Percentiles rank a stretch among this genome's conserved stretches.
Evolutionary conservation across 768 basidiomycete species (phyloP).

Genomic region (Tephrocybe rancida): DNA sequence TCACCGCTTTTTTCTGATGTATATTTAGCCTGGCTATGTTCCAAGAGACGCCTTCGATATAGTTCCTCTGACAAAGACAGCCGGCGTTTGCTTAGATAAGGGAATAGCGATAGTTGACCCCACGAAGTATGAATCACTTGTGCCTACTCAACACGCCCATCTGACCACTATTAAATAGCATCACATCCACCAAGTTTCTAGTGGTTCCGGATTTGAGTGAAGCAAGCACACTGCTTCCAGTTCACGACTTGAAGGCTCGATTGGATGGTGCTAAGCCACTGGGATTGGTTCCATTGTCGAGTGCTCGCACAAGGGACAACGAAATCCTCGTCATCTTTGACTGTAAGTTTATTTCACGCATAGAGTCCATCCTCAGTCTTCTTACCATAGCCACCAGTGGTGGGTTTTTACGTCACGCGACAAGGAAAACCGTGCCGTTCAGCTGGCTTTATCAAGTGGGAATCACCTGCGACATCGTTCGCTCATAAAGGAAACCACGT

Average conservation of each 20-base stretch:
- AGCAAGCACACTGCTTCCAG: constrained; percentile 37
- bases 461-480: constrained; percentile 65
- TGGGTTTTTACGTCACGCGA: constrained; percentile 78
- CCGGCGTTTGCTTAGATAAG: constrained; percentile 67
- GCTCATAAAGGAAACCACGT: constrained; percentile 63
- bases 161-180: constrained; percentile 26
- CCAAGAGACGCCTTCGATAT: constrained; percentile 72
- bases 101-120: constrained; percentile 71
- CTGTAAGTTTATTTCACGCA: constrained; percentile 44
- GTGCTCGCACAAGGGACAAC: constrained; percentile 29
- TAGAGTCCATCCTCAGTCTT: not conserved
- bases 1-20: not conserved
- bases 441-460: constrained; percentile 75
- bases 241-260: constrained; percentile 57
- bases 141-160: not conserved
- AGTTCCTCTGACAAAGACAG: constrained; percentile 57
- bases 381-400: constrained; percentile 40
- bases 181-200: constrained; percentile 40
- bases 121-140: constrained; percentile 51
- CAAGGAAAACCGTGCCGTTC: constrained; percentile 66
- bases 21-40: constrained; percentile 62
- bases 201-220: constrained; percentile 63
- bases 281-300: constrained; percentile 54
- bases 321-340: constrained; percentile 79
- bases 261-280: constrained; percentile 63